Percentiles rank a stretch among this genome's conserved stretches.
Evolutionary conservation across 2,329 filamentous ascomycete genomes (phyloP).

Genomic region (Colletotrichum higginsianum): DNA sequence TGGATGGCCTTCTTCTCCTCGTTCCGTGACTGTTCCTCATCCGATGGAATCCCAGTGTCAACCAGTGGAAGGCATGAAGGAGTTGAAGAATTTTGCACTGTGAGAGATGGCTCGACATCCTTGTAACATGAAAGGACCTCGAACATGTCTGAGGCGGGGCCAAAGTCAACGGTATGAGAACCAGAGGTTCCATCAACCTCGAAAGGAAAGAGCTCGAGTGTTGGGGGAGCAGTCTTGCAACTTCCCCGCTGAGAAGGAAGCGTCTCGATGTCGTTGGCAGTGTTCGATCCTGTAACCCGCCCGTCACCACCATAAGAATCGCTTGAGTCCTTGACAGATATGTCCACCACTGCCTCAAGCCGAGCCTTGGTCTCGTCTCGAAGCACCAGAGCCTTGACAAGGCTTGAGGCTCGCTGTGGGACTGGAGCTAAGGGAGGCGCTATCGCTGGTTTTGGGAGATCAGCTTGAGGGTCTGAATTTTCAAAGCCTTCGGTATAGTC

Average conservation of each 20-base stretch:
- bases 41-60: not conserved
- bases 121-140: not conserved
- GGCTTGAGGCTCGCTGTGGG: conserved; percentile 46
- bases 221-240: not conserved
- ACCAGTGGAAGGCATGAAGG: not conserved
- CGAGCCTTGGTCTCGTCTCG: conserved; percentile 44
- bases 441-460: not conserved
- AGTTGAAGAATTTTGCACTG: not conserved
- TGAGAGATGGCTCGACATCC: too few species aligned
- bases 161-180: not conserved
- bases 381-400: conserved; percentile 48
- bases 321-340: conserved; percentile 41
- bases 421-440: conserved; percentile 52
- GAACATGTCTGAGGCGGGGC: not conserved
- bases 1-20: not conserved
- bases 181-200: conserved; percentile 9
- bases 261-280: conserved; percentile 2
- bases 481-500: conserved; percentile 69
- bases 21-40: not conserved
- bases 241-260: conserved; percentile 6
- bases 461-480: conserved; percentile 44
- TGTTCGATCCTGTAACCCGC: not conserved
- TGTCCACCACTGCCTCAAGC: conserved; percentile 40
- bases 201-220: conserved; percentile 20
- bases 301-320: conserved; percentile 34